Base-by-base conservation (phyloP, 1,139 yeast genomes). In the Lodderomyces jiufengensis region DNA sequence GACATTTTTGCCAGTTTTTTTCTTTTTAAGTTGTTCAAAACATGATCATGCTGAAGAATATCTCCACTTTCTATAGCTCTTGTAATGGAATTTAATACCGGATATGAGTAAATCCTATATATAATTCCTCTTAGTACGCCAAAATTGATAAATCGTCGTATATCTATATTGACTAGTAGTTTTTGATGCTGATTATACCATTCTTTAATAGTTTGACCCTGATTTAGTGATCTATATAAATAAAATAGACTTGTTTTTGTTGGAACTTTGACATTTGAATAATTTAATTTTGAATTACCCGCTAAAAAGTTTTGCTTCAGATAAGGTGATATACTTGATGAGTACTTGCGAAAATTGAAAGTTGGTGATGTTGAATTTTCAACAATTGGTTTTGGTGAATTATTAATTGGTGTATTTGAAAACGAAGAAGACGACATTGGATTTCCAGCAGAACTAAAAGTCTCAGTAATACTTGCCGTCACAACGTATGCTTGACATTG, bases 401-500 rank as follows among this genome's bases (percentile, higher is more conserved):
- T 14, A 22, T 32, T 32, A 23, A 22, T 27, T 7, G 42, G 43
- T 1, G 49, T 32, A 15, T 16, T 37, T 6, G 34, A 15, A 20
- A 31, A 37, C 13, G 40, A 38, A 20, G 44, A 30, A 9, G 32
- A 20, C 3, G 24, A 24, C 13, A 21, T 6, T 9, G 31, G 31
- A 16, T 34, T 36, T 11, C 35, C 44, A 21, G 37, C n/a, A 27
- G 40, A 42, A 14, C 50, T 54, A 30, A 43, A 46, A 21, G 68
- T 57, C n/a, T 18, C 7, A 18, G 5, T 18, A 18, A 5, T 18
- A 18, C 7, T 18, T 5, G 5, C 7, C 7, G 20, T 18, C 3
- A 78, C 66, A 2, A 88, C 88, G 53, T 87, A 90, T 1, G 82
- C 78, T 53, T 86, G 95, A 53, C 97, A 90, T 46, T 87, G 94